A percentile compares a stretch with the other conserved stretches of the same genome.
These are phyloP conservation scores for Anisodus tanguticus DNA, from an alignment of 257 asterid species.

Conservation along the genomic window DNA sequence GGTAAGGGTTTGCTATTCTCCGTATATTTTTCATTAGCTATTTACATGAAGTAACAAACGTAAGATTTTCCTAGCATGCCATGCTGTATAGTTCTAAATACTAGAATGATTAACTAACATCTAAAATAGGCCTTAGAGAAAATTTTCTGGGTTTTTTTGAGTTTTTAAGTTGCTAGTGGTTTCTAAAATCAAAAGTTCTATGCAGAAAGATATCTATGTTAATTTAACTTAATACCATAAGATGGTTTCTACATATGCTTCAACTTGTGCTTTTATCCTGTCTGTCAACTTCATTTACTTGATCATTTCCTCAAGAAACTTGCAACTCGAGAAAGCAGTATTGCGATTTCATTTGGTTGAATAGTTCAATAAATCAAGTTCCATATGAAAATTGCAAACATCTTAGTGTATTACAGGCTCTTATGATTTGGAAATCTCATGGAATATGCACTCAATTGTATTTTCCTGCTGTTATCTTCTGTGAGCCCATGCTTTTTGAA, in stretches of 20 bases:
- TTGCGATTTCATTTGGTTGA: background rate
- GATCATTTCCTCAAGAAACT: background rate
- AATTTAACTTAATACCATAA: background rate
- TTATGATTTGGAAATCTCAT: background rate
- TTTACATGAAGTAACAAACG: background rate
- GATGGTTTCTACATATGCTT: background rate
- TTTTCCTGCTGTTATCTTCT: background rate
- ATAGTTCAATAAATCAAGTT: background rate
- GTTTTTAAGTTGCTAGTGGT: background rate
- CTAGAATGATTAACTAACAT: background rate
- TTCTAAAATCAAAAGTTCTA: background rate
- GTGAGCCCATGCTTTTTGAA: background rate
- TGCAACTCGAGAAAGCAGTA: background rate
- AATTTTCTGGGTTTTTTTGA: background rate
- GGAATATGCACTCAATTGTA: no score
- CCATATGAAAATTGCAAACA: background rate
- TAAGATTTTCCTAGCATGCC: background rate
- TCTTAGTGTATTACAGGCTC: background rate
- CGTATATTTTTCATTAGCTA: background rate
- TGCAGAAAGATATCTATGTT: background rate
- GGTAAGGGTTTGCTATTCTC: slow-evolving; percentile 58
- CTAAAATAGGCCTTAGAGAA: background rate
- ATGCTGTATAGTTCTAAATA: background rate
- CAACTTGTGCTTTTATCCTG: background rate
- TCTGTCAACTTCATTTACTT: background rate